Percentiles rank a stretch among this genome's conserved stretches.
phyloP scores from a whole-genome alignment of 352 stramenopile species.

The Elongisporangium prolatum region DNA sequence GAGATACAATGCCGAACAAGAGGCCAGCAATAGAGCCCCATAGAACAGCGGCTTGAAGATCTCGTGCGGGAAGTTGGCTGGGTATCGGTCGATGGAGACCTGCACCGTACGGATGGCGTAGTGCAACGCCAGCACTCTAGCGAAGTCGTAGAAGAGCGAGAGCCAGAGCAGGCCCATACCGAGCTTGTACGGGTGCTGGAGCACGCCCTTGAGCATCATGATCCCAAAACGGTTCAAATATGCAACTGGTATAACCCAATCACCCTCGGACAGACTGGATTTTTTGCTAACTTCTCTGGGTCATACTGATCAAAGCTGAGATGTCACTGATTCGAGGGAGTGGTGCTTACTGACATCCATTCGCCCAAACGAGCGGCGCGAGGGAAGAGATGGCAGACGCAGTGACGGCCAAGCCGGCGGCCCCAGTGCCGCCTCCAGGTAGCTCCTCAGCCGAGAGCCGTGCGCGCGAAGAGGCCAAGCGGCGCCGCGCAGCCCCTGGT shows the following conservation, averaged over 20 bases:
- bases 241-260: background rate
- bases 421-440: conserved; percentile 12
- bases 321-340: background rate
- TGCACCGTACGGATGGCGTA: conserved; percentile 36
- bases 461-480: conserved; percentile 28
- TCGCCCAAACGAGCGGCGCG: background rate
- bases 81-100: conserved; percentile 46
- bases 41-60: conserved; percentile 63
- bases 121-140: conserved; percentile 60
- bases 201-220: conserved; percentile 45
- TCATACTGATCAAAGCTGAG: background rate
- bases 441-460: conserved; percentile 10
- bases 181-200: conserved; percentile 59
- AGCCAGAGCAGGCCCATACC: conserved; percentile 40
- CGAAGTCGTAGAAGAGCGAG: conserved; percentile 62
- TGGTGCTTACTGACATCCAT: background rate
- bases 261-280: no score
- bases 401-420: conserved; percentile 5
- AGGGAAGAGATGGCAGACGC: conserved; percentile 23
- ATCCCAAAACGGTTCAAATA: background rate
- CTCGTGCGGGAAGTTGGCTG: conserved; percentile 46
- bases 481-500: conserved; percentile 39
- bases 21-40: conserved; percentile 24
- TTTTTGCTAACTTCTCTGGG: background rate
- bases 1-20: conserved; percentile 35